Percentiles rank a stretch among this genome's conserved stretches.
Evolutionary conservation across 345 rosid species (phyloP).

Genomic region (Heritiera fomes): DNA sequence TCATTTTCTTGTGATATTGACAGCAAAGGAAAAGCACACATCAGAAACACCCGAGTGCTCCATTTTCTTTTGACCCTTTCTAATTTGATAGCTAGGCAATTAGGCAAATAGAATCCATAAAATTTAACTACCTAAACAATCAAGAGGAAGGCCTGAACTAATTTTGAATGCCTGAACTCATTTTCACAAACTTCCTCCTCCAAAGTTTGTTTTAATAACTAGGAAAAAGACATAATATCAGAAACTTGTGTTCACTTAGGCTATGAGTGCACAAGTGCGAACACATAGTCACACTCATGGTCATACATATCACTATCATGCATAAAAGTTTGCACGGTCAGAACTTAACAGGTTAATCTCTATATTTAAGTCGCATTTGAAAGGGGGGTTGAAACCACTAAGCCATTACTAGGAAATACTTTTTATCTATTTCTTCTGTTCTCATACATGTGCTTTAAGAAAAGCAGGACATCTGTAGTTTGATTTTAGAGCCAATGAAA

Average conservation of each 20-base stretch:
- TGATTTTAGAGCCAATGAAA: neutral
- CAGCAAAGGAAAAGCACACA: neutral
- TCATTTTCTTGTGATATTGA: neutral
- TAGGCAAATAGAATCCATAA: neutral
- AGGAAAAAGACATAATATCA: neutral
- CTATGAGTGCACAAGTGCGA: neutral
- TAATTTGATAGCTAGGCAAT: neutral
- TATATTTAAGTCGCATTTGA: neutral
- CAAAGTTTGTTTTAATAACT: neutral
- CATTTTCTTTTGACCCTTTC: neutral
- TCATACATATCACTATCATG: neutral
- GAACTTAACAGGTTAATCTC: neutral
- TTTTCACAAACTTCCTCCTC: neutral
- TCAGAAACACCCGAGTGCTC: neutral
- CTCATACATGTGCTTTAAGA: neutral
- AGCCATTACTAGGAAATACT: neutral
- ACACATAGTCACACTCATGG: neutral
- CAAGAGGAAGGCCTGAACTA: neutral
- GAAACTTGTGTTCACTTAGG: neutral
- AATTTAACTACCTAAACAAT: neutral
- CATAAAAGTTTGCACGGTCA: neutral
- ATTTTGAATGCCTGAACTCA: neutral
- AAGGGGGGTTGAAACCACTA: neutral
- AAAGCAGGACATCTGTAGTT: neutral
- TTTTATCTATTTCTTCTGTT: neutral